Evolutionary conservation across 2,329 filamentous ascomycete species (phyloP), one percentile per base, ranked within the genome.

Genomic region (Knufia petricola): DNA sequence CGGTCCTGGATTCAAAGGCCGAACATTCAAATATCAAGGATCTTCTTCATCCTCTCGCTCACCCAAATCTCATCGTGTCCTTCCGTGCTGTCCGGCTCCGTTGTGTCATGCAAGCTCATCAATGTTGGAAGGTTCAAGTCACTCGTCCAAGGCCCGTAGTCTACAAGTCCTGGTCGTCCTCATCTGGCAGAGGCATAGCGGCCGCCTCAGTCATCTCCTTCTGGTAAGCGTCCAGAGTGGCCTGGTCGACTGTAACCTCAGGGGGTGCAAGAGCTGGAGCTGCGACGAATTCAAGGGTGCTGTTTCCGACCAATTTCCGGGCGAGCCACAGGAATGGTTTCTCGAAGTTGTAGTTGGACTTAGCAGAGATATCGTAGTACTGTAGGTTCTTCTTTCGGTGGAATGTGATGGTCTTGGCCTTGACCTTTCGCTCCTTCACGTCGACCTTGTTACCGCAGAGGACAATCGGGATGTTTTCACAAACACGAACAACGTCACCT

Each of bases 331-430:
- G 84, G 87, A 98, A 96, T 57, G 90, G 90, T 82, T 96, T 98
- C 84, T 96, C 90, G 72, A 96, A 96, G 83, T 96, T 96, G 78
- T 98, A 96, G 81, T 96, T 96, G 67, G 89, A 95, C 79, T 96
- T 98, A 73, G 92, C 92, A 36, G 88, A 95, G 70, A 96, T 96
- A 64, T 96, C 92, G 80, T 98, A 98, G 82, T 96, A 98, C 76
- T 98, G 92, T 46, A 98, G 84, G 76, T 96, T 98, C 84, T 98
- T 98, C 87, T 98, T 98, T 75, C 92, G 87, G 81, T 98, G 92
- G 86, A 98, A 98, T 60, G 92, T 98, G 74, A 98, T 98, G 69
- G 90, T 94, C 87, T 98, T 98, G 68, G 92, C 92, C 84, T 98
- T 98, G 69, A 98, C 92, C 78, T 98, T 98, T 73, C 92, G 87